Conservation (phyloP, 169 alveolate species). For the Plasmodium gaboni region DNA sequence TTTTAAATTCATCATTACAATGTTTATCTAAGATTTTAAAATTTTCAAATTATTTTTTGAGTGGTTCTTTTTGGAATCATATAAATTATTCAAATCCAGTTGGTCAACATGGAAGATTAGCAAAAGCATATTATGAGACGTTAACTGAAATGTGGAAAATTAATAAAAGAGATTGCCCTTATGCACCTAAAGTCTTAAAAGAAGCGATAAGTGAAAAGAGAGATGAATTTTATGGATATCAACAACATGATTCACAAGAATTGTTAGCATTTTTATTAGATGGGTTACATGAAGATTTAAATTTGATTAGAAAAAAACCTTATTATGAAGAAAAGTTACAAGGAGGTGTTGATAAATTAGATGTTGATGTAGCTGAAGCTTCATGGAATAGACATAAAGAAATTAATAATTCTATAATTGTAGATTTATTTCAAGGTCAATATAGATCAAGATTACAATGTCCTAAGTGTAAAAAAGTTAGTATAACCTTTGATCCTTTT, state of each 20-base stretch:
- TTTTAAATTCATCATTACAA: conserved; percentile 88
- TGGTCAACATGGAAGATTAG: conserved; percentile 81
- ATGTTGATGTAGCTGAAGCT: conserved; percentile 67
- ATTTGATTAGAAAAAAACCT: conserved; percentile 91
- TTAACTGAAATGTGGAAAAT: conserved; percentile 86
- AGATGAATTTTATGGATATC: conserved; percentile 90
- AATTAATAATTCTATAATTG: conserved; percentile 90
- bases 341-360: conserved; percentile 55
- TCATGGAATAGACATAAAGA: conserved; percentile 82
- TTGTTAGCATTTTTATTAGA: conserved; percentile 90
- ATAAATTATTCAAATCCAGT: conserved; percentile 67
- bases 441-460: conserved; percentile 90
- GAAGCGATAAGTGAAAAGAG: conserved; percentile 90
- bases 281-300: conserved; percentile 94
- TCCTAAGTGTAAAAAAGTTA: conserved; percentile 86
- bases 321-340: conserved; percentile 82
- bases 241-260: conserved; percentile 94
- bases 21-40: conserved; percentile 86
- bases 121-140: conserved; percentile 81
- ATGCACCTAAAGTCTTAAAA: conserved; percentile 91
- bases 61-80: conserved; percentile 57
- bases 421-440: conserved; percentile 93
- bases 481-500: conserved; percentile 93
- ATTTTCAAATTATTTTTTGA: conserved; percentile 57
- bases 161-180: conserved; percentile 80